Percentiles rank a stretch among this genome's conserved stretches.
These are phyloP conservation scores for Scutellaria minor DNA, from an alignment of 257 asterid genomes.

Conservation along the genomic window DNA sequence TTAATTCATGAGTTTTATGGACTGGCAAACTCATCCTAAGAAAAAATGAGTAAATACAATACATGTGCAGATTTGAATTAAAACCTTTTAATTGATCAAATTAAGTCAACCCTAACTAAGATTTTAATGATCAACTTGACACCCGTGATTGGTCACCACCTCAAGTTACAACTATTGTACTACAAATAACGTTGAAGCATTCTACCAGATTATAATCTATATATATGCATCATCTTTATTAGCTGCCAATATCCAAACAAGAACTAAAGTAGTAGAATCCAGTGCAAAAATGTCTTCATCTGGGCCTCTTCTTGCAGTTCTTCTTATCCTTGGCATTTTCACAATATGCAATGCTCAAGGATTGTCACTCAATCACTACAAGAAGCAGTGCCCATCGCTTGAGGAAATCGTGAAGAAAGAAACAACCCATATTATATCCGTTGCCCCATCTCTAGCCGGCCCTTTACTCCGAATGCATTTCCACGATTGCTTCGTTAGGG, in stretches of 20 bases:
- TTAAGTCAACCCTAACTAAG: conserved; percentile 43
- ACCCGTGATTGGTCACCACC: conserved; percentile 9
- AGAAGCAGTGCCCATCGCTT: conserved; percentile 48
- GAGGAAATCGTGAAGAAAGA: conserved; percentile 53
- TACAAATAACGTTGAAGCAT: background rate
- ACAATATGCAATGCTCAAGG: conserved; percentile 43
- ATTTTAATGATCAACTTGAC: conserved; percentile 21
- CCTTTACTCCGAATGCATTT: conserved; percentile 72
- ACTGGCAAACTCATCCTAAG: background rate
- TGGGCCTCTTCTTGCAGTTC: conserved; percentile 27
- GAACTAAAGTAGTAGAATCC: background rate
- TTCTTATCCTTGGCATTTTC: conserved; percentile 37
- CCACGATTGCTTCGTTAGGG: conserved; percentile 84
- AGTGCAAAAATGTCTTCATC: conserved; percentile 43
- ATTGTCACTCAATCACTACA: conserved; percentile 43
- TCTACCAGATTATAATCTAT: background rate
- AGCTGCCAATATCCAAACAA: conserved; percentile 3
- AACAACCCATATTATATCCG: conserved; percentile 43
- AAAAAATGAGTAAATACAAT: background rate
- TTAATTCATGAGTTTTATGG: too few species aligned
- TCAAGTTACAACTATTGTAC: conserved; percentile 27
- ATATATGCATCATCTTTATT: background rate
- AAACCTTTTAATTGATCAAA: background rate
- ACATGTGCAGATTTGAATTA: background rate
- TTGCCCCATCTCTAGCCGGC: conserved; percentile 60